Conservation (phyloP, 2,329 filamentous ascomycete genomes). For the Lecanicillium sp. region DNA sequence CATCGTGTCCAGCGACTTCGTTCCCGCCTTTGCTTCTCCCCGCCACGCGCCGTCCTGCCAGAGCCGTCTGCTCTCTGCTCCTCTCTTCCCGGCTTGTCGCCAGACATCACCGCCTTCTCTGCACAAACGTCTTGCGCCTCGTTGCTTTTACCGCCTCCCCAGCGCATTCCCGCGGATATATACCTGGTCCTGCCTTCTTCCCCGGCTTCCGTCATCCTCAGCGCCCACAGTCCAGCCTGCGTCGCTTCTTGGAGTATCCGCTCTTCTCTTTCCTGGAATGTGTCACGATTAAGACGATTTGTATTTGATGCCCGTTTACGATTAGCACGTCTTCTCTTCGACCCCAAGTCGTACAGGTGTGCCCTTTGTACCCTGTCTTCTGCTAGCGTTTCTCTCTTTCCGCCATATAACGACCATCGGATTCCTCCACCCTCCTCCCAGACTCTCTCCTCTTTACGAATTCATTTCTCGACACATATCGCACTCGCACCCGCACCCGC, state of each 20-base stretch:
- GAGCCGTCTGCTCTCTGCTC: too few species aligned
- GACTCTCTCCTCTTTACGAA: neutral
- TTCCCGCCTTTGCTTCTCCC: neutral
- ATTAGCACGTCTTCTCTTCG: slow-evolving; percentile 20
- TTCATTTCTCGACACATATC: neutral
- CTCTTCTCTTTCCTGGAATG: slow-evolving; percentile 10
- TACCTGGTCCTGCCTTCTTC: neutral
- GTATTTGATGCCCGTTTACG: slow-evolving; percentile 25
- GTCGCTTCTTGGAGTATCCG: neutral
- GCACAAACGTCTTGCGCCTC: neutral
- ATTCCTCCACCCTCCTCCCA: neutral
- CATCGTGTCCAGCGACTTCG: neutral
- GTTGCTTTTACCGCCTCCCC: neutral
- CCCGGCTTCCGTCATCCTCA: neutral
- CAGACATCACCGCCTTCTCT: neutral
- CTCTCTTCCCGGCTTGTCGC: neutral
- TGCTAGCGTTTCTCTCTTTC: slow-evolving; percentile 6
- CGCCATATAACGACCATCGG: neutral
- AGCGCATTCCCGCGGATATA: neutral
- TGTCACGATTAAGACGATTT: slow-evolving; percentile 22
- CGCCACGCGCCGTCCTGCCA: neutral
- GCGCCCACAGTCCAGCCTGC: too few species aligned
- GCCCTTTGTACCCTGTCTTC: too few species aligned
- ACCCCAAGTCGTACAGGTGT: slow-evolving; percentile 3
- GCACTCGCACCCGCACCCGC: too few species aligned